Base-by-base conservation (phyloP, 768 basidiomycete species). In the Tylopilus balloui region DNA sequence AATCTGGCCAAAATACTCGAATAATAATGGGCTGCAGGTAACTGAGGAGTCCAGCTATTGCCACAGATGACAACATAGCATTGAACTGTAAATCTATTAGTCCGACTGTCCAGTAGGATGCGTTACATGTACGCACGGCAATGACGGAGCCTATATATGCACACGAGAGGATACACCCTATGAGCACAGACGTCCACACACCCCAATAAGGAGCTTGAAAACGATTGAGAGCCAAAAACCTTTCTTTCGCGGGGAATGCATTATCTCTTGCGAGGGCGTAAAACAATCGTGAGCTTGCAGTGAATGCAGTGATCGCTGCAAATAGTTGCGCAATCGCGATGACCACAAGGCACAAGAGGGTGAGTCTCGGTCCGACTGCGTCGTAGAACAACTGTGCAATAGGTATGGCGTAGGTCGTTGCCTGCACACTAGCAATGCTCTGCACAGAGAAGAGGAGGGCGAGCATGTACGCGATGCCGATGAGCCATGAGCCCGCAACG, bases 311-410 rank as follows among this genome's bases (percentile, higher is more conserved):
- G 42, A 78, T 72, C 4, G 79, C 73, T 11, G 80, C 79, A 67
- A 77, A 77, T 47, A 74, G 70, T 63, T 81, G 78, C 20, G 75
- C 75, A 17, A 79, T 50, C 29, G 66, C 63, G 43, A 81, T 69
- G 24, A 82, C 69, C 2, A 73, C 65, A 20, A 82, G 68, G 51
- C 78, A 80, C 69, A 81, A 67, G 27, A 79, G 57, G 27, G 78
- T 71, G 43, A 80, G 63, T 42, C 60, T 59, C 47, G 58, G 58
- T 17, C 79, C 79, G 2, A 76, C 75, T 7, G 79, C 78, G 50
- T 80, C 79, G 53, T 71, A 72, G 59, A 74, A 81, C 13, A 82
- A 64, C 58, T 81, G 79, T 14, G 79, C 78, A 52, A 81, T 80
- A 6, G 80, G 80, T 45, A 82, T 76, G n/a, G 79, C 77, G 52